phyloP scores from a whole-genome alignment of 2,329 filamentous ascomycete genomes.

The Canariomyces notabilis region DNA sequence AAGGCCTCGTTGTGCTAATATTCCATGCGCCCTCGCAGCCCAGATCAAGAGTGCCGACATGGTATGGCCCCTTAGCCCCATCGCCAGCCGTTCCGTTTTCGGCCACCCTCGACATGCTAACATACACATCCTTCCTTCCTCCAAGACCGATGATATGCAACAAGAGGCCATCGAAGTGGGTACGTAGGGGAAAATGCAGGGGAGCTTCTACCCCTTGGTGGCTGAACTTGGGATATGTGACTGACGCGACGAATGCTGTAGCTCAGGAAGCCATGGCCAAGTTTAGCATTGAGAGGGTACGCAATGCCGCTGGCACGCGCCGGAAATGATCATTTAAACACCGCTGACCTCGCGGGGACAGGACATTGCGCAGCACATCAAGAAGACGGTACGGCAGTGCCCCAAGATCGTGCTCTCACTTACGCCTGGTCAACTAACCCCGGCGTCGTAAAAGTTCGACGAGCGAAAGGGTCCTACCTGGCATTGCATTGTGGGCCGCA shows the following conservation, averaged over 20 bases:
- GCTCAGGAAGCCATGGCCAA: slow-evolving; percentile 60
- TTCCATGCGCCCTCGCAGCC: slow-evolving; percentile 48
- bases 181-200: slow-evolving; percentile 50
- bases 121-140: slow-evolving; percentile 7
- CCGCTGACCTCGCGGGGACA: slow-evolving; percentile 34
- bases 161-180: slow-evolving; percentile 92
- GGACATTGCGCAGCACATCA: slow-evolving; percentile 96
- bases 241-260: slow-evolving; percentile 27
- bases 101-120: slow-evolving; percentile 14
- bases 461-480: slow-evolving; percentile 95
- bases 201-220: neutral
- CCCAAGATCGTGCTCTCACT: neutral
- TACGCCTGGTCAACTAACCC: slow-evolving; percentile 15
- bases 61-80: slow-evolving; percentile 51
- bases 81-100: slow-evolving; percentile 9
- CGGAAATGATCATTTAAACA: neutral
- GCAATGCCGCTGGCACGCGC: slow-evolving; percentile 7
- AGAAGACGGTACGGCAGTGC: slow-evolving; percentile 68
- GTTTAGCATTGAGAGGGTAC: slow-evolving; percentile 58
- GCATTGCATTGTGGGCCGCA: slow-evolving; percentile 98
- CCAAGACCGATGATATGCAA: slow-evolving; percentile 93
- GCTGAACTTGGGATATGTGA: neutral
- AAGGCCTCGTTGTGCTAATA: slow-evolving; percentile 13
- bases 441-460: slow-evolving; percentile 66
- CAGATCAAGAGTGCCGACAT: slow-evolving; percentile 98